Evolutionary conservation across 345 rosid species (phyloP), one percentile per base, ranked within the genome.

Genomic region (Populus tremula): DNA sequence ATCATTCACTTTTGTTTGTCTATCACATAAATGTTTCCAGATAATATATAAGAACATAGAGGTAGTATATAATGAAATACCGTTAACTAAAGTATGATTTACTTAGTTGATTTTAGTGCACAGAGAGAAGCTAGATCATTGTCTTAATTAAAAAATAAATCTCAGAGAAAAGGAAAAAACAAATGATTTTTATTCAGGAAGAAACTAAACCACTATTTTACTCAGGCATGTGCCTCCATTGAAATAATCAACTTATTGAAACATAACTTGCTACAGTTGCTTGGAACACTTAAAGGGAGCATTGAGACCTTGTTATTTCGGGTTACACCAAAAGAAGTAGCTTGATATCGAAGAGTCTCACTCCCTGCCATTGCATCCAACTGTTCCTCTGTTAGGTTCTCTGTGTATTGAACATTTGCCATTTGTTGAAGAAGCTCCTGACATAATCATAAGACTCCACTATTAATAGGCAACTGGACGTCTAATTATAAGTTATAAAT

Each of bases 321-420:
- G 72, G 98, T 84, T 80, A 89, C 84, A 75, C 97, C 97, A 87
- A 91, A 92, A 8, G 98, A 94, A 75, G 99, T 94, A 76, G 96
- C 98, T 80, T 92, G 98, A 82, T 88, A 92, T 29, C 98, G 95
- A 56, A 96, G 94, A 49, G 97, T 94, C 82, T 96, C 99, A 86
- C 99, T 90, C 71, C 99, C 99, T 27, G 99, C 99, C 99, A 94
- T 96, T 76, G 99, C 91, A 87, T 94, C 98, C 88, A 96, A 87
- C 85, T 96, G 99, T 75, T 96, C 99, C 87, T 92, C 98, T 16
- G 99, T 96, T 78, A 96, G 87, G 86, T 96, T 96, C 85, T 96
- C 98, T 2, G 94, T 96, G 86, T 92, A 96, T 79, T 92, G 99
- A 70, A 94, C 98, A 86, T 94, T 96, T 77, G 99, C 99, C 99